phyloP scores from a whole-genome alignment of 257 asterid species.

The Oldenlandia corymbosa region DNA sequence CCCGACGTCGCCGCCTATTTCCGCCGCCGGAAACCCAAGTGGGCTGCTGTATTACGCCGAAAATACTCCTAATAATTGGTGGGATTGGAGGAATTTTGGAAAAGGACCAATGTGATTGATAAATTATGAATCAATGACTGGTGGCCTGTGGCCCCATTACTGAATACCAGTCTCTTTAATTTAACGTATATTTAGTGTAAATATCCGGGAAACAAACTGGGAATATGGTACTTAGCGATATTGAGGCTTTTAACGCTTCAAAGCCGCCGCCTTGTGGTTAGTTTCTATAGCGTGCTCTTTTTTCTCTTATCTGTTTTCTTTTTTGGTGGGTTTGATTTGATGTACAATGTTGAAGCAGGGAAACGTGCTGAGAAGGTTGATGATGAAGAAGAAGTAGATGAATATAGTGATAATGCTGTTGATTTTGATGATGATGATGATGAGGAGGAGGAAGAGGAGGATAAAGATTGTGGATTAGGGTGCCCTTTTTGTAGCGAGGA shows the following conservation, averaged over 20 bases:
- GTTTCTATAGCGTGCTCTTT: not conserved
- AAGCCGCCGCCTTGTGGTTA: constrained; percentile 19
- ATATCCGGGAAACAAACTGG: not conserved
- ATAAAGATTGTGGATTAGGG: constrained; percentile 62
- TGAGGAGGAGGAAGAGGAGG: constrained; percentile 23
- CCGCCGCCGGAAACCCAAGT: too few species aligned
- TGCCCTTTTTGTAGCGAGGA: constrained; percentile 88
- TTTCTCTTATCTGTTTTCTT: not conserved
- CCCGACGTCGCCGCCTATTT: not conserved
- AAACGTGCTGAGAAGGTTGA: constrained; percentile 47
- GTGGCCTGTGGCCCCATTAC: too few species aligned
- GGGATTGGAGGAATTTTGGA: too few species aligned
- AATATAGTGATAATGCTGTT: constrained; percentile 37
- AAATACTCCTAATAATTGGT: too few species aligned
- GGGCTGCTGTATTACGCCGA: too few species aligned
- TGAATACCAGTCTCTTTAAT: too few species aligned
- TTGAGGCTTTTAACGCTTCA: constrained; percentile 5
- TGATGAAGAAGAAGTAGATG: constrained; percentile 50
- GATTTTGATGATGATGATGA: constrained; percentile 15
- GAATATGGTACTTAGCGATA: constrained; percentile 10
- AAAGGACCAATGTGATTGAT: too few species aligned
- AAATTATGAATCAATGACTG: too few species aligned
- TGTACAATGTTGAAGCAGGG: constrained; percentile 26
- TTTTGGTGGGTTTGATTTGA: not conserved
- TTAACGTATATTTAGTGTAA: too few species aligned